These are phyloP conservation scores for Pyronema domesticum DNA, from an alignment of 495 filamentous ascomycete species.

Conservation along the genomic window DNA sequence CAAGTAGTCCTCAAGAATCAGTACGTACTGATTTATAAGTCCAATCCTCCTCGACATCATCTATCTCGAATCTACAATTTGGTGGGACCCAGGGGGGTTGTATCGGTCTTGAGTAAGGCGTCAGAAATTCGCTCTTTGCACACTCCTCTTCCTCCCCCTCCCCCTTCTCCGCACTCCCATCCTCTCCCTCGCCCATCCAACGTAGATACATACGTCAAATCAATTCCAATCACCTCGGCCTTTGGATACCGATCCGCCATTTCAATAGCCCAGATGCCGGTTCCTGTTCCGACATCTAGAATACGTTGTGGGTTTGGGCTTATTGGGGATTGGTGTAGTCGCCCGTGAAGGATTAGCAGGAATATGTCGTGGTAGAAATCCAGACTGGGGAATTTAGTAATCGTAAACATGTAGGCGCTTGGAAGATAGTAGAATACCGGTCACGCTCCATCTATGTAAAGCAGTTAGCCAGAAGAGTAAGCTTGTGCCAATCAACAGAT, in stretches of 20 bases:
- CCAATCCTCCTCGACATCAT: conserved; percentile 70
- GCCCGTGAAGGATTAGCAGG: conserved; percentile 24
- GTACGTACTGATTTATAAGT: conserved; percentile 11
- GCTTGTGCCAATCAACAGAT: too few relatives aligned
- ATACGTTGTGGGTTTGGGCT: conserved; percentile 27
- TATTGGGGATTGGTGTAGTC: conserved; percentile 29
- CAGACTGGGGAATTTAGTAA: conserved; percentile 1
- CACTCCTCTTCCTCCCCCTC: conserved; percentile 24
- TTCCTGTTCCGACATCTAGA: conserved; percentile 60
- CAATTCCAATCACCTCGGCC: conserved; percentile 49
- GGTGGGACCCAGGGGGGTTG: conserved; percentile 40
- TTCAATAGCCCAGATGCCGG: conserved; percentile 82
- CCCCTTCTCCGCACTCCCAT: background rate
- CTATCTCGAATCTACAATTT: conserved; percentile 49
- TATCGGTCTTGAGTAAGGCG: background rate
- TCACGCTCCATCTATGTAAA: background rate
- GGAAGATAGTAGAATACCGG: background rate
- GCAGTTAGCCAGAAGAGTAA: too few relatives aligned
- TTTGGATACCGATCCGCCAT: conserved; percentile 53
- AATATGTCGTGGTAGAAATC: conserved; percentile 9
- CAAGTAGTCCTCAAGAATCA: background rate
- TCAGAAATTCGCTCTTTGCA: too few relatives aligned
- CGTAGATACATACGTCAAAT: conserved; percentile 39
- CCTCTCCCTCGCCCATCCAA: conserved; percentile 26
- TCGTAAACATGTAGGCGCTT: background rate